Evolutionary conservation across 31 red algal species (phyloP).

Genomic region (Odonthalia washingtoniensis): DNA sequence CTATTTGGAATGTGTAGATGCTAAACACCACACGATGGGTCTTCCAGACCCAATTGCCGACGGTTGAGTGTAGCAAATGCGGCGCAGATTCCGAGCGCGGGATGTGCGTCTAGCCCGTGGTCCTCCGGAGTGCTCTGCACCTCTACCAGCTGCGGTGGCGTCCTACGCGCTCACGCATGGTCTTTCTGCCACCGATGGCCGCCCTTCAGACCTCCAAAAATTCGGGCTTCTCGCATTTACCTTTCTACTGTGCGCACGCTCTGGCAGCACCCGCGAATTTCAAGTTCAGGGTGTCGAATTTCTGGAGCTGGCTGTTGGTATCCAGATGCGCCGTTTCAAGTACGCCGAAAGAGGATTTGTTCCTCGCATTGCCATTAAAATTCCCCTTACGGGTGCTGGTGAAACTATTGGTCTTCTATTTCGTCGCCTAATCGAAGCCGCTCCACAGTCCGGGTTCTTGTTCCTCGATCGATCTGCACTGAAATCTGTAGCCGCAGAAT

Average conservation of each 20-base stretch:
- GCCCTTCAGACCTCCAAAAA: not conserved
- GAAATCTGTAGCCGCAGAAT: not conserved
- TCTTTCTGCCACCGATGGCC: not conserved
- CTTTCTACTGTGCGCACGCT: conserved; percentile 17
- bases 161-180: not conserved
- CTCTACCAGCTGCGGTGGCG: conserved; percentile 27
- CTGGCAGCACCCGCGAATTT: conserved; percentile 4
- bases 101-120: not conserved
- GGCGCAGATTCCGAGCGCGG: conserved; percentile 18
- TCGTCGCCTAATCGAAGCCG: conserved; percentile 24
- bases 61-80: not conserved
- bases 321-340: conserved; percentile 45
- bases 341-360: not conserved
- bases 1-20: conserved; percentile 17
- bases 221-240: not conserved
- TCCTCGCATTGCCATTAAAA: conserved; percentile 27
- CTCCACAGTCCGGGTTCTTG: not conserved
- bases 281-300: not conserved
- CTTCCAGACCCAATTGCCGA: conserved; percentile 13
- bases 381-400: not conserved
- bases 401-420: conserved; percentile 16
- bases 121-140: conserved; percentile 28
- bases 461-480: conserved; percentile 3
- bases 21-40: conserved; percentile 20
- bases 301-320: not conserved